phyloP scores from a whole-genome alignment of 2,329 filamentous ascomycete genomes.

The Trichophyton schoenleinii region DNA sequence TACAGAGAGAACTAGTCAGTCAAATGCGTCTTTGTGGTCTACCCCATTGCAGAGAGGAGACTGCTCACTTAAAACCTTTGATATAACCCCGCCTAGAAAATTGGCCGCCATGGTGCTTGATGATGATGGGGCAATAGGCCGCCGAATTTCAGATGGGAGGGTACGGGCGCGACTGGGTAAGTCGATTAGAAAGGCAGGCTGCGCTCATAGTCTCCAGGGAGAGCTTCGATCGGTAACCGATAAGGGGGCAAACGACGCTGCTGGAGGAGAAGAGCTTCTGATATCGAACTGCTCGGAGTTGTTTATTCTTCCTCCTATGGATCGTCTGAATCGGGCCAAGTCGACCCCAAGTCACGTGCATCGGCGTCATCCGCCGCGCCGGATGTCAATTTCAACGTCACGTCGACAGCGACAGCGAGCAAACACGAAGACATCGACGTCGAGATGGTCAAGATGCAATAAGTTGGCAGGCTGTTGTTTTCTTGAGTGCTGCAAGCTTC shows the following conservation, averaged over 20 bases:
- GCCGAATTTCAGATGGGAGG: neutral
- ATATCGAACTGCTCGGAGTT: neutral
- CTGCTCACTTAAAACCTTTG: neutral
- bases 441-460: no score
- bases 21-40: neutral
- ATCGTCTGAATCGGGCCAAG: neutral
- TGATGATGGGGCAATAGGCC: neutral
- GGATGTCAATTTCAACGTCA: neutral
- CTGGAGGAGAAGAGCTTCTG: neutral
- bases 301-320: neutral
- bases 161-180: constrained; percentile 17
- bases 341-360: neutral
- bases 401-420: neutral
- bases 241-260: neutral
- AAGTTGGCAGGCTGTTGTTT: no score
- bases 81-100: constrained; percentile 22
- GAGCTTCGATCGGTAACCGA: neutral
- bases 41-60: neutral
- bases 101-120: constrained; percentile 25
- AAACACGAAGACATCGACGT: neutral
- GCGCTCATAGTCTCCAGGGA: constrained; percentile 26
- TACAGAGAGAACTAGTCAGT: constrained; percentile 1
- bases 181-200: constrained; percentile 20
- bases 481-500: no score
- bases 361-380: neutral